A percentile compares a stretch with the other conserved stretches of the same genome.
Evolutionary conservation across 108 stramenopile species (phyloP).

Genomic region (Nannochloropsis granulata): DNA sequence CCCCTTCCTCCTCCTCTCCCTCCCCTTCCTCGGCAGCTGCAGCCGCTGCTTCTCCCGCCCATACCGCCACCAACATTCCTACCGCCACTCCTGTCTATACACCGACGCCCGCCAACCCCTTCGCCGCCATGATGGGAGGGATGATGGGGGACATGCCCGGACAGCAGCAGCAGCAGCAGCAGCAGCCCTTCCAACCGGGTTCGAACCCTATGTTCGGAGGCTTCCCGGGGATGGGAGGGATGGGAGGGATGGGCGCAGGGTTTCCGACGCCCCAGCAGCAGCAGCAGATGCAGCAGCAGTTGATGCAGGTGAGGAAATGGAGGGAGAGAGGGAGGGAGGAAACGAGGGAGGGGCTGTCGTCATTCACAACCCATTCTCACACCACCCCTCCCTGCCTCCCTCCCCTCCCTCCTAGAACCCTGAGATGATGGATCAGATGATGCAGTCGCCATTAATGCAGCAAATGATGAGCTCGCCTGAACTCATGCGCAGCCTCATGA

Average conservation of each 20-base stretch:
- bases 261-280: neutral
- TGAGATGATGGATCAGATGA: constrained; percentile 38
- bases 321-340: neutral
- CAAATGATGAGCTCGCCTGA: constrained; percentile 68
- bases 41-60: neutral
- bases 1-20: neutral
- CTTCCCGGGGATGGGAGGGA: neutral
- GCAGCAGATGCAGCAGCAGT: constrained; percentile 31
- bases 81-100: too few relatives aligned
- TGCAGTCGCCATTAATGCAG: constrained; percentile 43
- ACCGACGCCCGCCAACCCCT: neutral
- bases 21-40: neutral
- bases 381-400: neutral
- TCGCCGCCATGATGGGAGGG: constrained; percentile 21
- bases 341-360: neutral
- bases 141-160: constrained; percentile 11
- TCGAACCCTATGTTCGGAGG: neutral
- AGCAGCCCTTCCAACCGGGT: neutral
- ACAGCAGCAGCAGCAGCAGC: too few relatives aligned
- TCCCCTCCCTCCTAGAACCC: constrained; percentile 17
- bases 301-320: constrained; percentile 8
- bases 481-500: constrained; percentile 65
- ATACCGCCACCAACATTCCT: neutral
- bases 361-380: neutral
- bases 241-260: neutral